These are phyloP conservation scores for Rhododendron vialii DNA, from an alignment of 148 eudicot genomes.

Conservation along the genomic window DNA sequence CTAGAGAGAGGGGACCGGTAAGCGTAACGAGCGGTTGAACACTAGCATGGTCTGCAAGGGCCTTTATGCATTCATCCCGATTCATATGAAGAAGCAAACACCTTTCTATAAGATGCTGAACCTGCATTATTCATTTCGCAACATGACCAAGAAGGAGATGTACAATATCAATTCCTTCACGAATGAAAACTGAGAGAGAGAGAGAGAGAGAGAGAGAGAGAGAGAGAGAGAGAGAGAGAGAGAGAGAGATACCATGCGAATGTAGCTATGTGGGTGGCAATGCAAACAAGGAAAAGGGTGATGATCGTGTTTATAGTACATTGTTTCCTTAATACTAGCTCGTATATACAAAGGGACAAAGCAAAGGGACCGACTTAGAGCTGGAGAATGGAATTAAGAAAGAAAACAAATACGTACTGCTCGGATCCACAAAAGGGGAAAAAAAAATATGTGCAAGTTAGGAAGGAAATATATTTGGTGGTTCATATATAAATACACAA, in stretches of 20 bases:
- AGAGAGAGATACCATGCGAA: slow-evolving; percentile 53
- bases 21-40: slow-evolving; percentile 61
- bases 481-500: too few species aligned
- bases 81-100: slow-evolving; percentile 66
- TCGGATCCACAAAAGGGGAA: background rate
- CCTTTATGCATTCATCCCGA: slow-evolving; percentile 63
- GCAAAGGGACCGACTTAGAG: slow-evolving; percentile 10
- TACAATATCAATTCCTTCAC: too few species aligned
- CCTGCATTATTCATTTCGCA: slow-evolving; percentile 27
- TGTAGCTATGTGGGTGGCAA: slow-evolving; percentile 76
- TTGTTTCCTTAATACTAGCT: background rate
- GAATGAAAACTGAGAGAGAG: too few species aligned
- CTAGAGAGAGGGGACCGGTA: slow-evolving; percentile 32
- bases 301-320: slow-evolving; percentile 24
- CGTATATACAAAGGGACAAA: background rate
- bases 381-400: background rate
- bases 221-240: background rate
- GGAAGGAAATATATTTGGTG: slow-evolving; percentile 6
- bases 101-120: slow-evolving; percentile 78
- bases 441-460: background rate
- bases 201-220: slow-evolving; percentile 1
- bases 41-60: slow-evolving; percentile 58
- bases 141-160: too few species aligned
- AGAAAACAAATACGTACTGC: background rate
- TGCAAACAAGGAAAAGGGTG: slow-evolving; percentile 52